Evolutionary conservation across 148 eudicot species (phyloP).

Genomic region (Diospyros kaki): DNA sequence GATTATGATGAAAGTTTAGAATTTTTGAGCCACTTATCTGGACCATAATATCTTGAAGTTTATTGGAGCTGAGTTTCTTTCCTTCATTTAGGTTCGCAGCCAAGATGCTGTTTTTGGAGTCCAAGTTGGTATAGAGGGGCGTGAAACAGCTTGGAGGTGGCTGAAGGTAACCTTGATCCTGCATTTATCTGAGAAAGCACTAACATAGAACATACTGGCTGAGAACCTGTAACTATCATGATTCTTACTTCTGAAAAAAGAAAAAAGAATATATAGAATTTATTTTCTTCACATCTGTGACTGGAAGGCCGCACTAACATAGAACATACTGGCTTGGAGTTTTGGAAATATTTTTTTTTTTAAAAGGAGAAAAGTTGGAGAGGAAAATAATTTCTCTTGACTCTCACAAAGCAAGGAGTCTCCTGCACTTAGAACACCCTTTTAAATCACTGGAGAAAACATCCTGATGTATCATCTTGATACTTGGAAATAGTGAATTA

Average conservation of each 20-base stretch:
- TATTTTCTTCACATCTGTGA: too few species aligned
- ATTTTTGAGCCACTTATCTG: background rate
- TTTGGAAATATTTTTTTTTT: too few species aligned
- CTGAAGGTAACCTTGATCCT: conserved; percentile 48
- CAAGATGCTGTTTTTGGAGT: conserved; percentile 87
- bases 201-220: background rate
- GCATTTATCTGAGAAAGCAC: background rate
- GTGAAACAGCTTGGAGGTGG: conserved; percentile 94
- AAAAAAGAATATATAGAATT: too few species aligned
- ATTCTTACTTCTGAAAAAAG: background rate
- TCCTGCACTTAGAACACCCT: too few species aligned
- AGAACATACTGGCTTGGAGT: too few species aligned
- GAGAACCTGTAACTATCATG: background rate
- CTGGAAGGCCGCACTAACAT: too few species aligned
- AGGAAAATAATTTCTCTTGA: too few species aligned
- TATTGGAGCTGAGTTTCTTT: conserved; percentile 4
- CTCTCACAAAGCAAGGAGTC: too few species aligned
- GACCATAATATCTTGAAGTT: background rate
- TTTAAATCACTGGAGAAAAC: background rate
- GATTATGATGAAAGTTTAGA: background rate
- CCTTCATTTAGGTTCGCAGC: conserved; percentile 61
- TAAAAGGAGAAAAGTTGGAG: too few species aligned
- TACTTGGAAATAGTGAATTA: background rate
- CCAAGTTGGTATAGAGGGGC: conserved; percentile 59
- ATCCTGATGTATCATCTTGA: background rate